Conservation (phyloP, 2,329 filamentous ascomycete genomes). For the Coleophoma eucalyptorum region DNA sequence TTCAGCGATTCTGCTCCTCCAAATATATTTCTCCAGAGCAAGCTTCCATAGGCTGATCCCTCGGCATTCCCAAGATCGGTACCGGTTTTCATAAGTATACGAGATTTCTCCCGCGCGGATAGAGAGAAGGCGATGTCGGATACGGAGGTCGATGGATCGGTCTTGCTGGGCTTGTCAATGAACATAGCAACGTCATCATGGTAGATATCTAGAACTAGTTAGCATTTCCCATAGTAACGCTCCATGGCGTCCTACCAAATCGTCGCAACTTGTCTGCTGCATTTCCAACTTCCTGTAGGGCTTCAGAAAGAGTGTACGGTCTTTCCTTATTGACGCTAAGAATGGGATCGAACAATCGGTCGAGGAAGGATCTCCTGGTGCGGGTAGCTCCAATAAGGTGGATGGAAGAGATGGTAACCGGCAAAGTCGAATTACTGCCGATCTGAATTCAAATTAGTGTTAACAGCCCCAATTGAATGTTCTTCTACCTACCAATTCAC, state of each 20-base stretch:
- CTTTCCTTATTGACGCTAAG: slow-evolving; percentile 63
- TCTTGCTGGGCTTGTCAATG: slow-evolving; percentile 70
- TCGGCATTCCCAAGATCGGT: slow-evolving; percentile 93
- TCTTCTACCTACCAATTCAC: slow-evolving; percentile 53
- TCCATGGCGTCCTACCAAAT: slow-evolving; percentile 59
- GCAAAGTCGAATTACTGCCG: slow-evolving; percentile 77
- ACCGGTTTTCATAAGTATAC: slow-evolving; percentile 86
- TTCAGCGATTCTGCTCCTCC: slow-evolving; percentile 89
- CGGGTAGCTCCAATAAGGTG: slow-evolving; percentile 78
- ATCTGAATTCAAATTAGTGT: slow-evolving; percentile 45
- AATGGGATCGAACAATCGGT: slow-evolving; percentile 75
- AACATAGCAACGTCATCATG: slow-evolving; percentile 78
- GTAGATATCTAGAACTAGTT: slow-evolving; percentile 58
- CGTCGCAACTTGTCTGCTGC: slow-evolving; percentile 71
- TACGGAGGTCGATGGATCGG: slow-evolving; percentile 64
- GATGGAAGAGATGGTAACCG: slow-evolving; percentile 83
- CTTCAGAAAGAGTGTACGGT: slow-evolving; percentile 76
- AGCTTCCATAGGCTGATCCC: slow-evolving; percentile 86
- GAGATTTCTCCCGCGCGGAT: slow-evolving; percentile 72
- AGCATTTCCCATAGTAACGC: too few species aligned
- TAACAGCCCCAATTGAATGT: background rate
- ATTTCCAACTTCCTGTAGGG: slow-evolving; percentile 66
- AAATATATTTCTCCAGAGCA: slow-evolving; percentile 86
- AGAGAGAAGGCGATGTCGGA: slow-evolving; percentile 81
- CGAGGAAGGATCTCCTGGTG: slow-evolving; percentile 80